Percentiles rank a stretch among this genome's conserved stretches.
phyloP scores from a whole-genome alignment of 768 basidiomycete genomes.

The Flagelloscypha sp. region DNA sequence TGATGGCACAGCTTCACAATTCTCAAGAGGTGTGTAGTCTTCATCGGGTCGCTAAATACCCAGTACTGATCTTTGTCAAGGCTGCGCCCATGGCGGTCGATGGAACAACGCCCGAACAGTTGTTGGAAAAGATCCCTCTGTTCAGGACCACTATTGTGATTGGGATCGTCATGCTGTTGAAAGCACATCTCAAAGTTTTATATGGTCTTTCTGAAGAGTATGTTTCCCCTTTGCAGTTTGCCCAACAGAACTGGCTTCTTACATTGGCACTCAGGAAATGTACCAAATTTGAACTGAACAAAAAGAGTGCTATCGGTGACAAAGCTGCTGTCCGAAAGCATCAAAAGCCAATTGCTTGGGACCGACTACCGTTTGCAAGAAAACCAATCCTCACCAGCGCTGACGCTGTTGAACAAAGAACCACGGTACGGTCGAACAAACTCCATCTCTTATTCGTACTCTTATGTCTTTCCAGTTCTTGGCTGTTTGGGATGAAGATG shows the following conservation, averaged over 20 bases:
- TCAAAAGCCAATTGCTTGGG: slow-evolving; percentile 61
- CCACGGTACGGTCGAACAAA: slow-evolving; percentile 39
- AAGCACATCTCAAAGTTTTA: slow-evolving; percentile 72
- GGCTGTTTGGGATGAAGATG: slow-evolving; percentile 78
- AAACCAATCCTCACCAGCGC: slow-evolving; percentile 49
- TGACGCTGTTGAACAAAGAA: slow-evolving; percentile 56
- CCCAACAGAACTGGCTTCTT: slow-evolving; percentile 1
- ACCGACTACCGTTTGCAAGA: slow-evolving; percentile 61
- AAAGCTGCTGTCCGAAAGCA: slow-evolving; percentile 61
- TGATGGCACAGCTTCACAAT: slow-evolving; percentile 53
- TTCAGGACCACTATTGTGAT: slow-evolving; percentile 69
- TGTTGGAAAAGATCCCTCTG: slow-evolving; percentile 22
- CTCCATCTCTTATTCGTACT: not conserved
- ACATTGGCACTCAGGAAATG: slow-evolving; percentile 61
- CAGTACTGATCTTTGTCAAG: not conserved
- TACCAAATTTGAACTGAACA: slow-evolving; percentile 74
- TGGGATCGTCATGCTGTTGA: slow-evolving; percentile 81
- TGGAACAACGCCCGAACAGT: slow-evolving; percentile 2
- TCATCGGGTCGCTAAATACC: not conserved
- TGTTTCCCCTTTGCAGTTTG: slow-evolving; percentile 20
- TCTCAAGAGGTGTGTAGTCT: slow-evolving; percentile 11
- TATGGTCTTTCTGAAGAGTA: slow-evolving; percentile 92
- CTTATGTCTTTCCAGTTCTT: slow-evolving; percentile 41
- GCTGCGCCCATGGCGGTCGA: slow-evolving; percentile 2
- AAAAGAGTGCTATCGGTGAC: slow-evolving; percentile 88